Base-by-base conservation (phyloP, 2,329 filamentous ascomycete genomes). In the Paraphaeosphaeria sporulosa region DNA sequence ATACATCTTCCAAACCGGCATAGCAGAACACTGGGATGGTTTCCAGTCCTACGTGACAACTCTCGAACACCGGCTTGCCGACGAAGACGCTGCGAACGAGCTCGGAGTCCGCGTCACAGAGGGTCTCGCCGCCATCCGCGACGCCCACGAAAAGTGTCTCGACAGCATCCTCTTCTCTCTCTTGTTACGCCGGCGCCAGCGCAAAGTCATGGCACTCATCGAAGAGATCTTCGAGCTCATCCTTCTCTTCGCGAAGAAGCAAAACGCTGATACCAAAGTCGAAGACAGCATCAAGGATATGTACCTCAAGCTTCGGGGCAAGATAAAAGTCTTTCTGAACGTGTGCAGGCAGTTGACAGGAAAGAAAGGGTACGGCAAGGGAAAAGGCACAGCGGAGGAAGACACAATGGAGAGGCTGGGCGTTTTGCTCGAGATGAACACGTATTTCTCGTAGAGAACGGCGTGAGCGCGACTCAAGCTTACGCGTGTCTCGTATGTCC, bases 1-100 rank as follows among this genome's bases (percentile, higher is more conserved):
- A 1, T 95, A 97, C 71, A 90, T 94, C 68, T 90, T 96, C 64
- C 91, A 94, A 59, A 86, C 88, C 0, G 93, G 90, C 1, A 89
- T 98, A 53, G 85, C 85, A 8, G 83, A 85, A 17, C 87, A 89
- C 0, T 98, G 94, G 94, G 80, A 80, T 23, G 80, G 81, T 0
- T 94, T 97, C 61, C 86, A 90, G 51, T 72, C 72, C 0, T 90
- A 87, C 65, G 81, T 97, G 0, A 81, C 87, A 27, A 82, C 80
- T 9, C 83, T 95, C 15, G 86, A 94, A 74, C 71, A 70, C 1
- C 82, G 83, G 19, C 78, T 94, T 0, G 78, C 80, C 15, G 81
- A 71, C 15, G 77, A 78, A 65, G 75, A 78, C 40, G 62, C 59
- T 5, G 72, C 82, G 1, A 82, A 82, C 19, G 81, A 79, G 25